These are phyloP conservation scores for Tremellales sp. DNA, from an alignment of 1,284 basidiomycete species.

Conservation along the genomic window DNA sequence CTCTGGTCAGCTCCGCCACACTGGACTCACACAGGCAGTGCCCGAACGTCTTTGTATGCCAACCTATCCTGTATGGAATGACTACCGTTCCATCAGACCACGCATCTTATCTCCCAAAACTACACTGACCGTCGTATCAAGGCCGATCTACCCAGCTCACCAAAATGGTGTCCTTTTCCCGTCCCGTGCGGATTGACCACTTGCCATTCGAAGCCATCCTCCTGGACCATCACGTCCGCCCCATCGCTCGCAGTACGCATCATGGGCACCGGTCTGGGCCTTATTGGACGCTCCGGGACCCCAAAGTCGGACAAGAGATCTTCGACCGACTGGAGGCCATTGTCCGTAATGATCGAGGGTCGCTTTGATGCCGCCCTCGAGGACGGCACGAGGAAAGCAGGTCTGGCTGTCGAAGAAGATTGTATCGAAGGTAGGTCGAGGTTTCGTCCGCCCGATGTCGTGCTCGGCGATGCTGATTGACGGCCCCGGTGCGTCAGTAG, in stretches of 20 bases:
- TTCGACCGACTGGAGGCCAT: too few relatives aligned
- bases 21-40: conserved; percentile 11
- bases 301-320: too few relatives aligned
- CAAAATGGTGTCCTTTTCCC: conserved; percentile 21
- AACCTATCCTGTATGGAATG: conserved; percentile 22
- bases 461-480: conserved; percentile 19
- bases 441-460: conserved; percentile 10
- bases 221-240: conserved; percentile 34
- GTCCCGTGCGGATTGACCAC: conserved; percentile 36
- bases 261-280: conserved; percentile 25
- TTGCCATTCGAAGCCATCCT: conserved; percentile 37
- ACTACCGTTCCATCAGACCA: conserved; percentile 1
- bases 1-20: background rate
- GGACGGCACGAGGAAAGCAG: conserved; percentile 14
- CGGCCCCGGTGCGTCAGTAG: conserved; percentile 1
- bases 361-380: conserved; percentile 17
- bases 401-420: conserved; percentile 10
- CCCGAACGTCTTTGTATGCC: conserved; percentile 9
- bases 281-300: too few relatives aligned
- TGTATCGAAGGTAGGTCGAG: conserved; percentile 6
- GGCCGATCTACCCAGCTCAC: conserved; percentile 17
- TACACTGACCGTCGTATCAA: too few relatives aligned
- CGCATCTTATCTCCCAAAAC: too few relatives aligned
- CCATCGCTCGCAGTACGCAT: conserved; percentile 37
- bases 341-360: conserved; percentile 27